Evolutionary conservation across 2,329 filamentous ascomycete genomes (phyloP).

Genomic region (Atkinsonella texensis): DNA sequence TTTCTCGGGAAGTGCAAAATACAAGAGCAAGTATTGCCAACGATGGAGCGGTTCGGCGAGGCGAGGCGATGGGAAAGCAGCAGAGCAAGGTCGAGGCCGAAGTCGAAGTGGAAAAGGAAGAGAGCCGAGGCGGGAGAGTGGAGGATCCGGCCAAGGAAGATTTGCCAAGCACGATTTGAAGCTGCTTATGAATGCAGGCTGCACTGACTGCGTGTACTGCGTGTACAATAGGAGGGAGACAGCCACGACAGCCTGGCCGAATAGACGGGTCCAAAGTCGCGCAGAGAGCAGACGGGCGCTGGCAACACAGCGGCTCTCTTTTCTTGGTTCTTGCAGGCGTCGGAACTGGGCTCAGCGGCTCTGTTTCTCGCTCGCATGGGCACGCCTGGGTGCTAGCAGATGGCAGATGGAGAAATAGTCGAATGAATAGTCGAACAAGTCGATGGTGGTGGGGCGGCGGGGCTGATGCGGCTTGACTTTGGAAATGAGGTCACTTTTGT

Average conservation of each 20-base stretch:
- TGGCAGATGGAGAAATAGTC: neutral
- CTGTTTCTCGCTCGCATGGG: neutral
- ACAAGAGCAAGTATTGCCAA: neutral
- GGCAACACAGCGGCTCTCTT: neutral
- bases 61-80: neutral
- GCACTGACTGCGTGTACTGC: too few species aligned
- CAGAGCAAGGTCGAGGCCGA: neutral
- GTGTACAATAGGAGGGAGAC: too few species aligned
- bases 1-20: neutral
- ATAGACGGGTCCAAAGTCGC: too few species aligned
- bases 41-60: neutral
- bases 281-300: too few species aligned
- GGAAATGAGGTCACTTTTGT: constrained; percentile 2
- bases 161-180: neutral
- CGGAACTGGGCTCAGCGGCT: neutral
- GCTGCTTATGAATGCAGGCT: neutral
- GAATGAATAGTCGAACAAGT: neutral
- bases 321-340: neutral
- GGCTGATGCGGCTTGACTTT: neutral
- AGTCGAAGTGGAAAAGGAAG: neutral
- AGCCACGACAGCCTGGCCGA: too few species aligned
- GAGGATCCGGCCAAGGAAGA: neutral
- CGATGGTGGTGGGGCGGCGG: constrained; percentile 1
- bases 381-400: neutral
- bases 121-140: neutral